Evolutionary conservation across 352 stramenopile genomes (phyloP).

Genomic region (Paralagenidium karlingii): DNA sequence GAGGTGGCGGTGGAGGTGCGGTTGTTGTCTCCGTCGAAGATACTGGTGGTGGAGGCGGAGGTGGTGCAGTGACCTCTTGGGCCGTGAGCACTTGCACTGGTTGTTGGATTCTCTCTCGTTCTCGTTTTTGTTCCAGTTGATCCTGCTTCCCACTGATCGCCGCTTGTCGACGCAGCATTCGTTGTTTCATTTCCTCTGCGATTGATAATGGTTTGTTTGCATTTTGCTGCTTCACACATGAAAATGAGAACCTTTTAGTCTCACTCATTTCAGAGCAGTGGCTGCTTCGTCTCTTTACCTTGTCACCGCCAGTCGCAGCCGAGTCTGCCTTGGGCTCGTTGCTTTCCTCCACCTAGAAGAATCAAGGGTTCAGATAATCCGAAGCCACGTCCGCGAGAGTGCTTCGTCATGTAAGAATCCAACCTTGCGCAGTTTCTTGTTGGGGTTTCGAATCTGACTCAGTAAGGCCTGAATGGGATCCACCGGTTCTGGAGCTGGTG

Average conservation of each 20-base stretch:
- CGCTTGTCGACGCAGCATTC: conserved; percentile 59
- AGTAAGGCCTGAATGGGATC: conserved; percentile 26
- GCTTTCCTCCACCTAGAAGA: too few species aligned
- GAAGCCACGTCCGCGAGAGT: neutral
- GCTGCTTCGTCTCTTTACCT: neutral
- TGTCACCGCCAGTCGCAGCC: conserved; percentile 1
- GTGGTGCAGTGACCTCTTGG: conserved; percentile 51
- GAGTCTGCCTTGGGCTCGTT: conserved; percentile 2
- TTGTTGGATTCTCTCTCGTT: conserved; percentile 56
- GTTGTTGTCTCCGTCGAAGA: conserved; percentile 21
- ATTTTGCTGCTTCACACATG: neutral
- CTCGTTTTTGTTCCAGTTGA: conserved; percentile 61
- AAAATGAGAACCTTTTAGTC: neutral
- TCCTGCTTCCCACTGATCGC: conserved; percentile 79
- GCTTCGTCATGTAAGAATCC: conserved; percentile 2
- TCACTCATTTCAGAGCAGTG: neutral
- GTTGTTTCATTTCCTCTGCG: conserved; percentile 70
- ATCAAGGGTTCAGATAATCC: too few species aligned
- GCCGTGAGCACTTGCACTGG: conserved; percentile 64
- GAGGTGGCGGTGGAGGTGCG: conserved; percentile 4
- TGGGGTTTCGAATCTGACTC: conserved; percentile 49
- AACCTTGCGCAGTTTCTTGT: conserved; percentile 30
- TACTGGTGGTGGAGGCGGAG: conserved; percentile 22
- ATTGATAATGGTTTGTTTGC: conserved; percentile 53
- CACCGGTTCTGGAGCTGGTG: neutral